phyloP scores from a whole-genome alignment of 2,329 filamentous ascomycete genomes.

The Metarhizium anisopliae region DNA sequence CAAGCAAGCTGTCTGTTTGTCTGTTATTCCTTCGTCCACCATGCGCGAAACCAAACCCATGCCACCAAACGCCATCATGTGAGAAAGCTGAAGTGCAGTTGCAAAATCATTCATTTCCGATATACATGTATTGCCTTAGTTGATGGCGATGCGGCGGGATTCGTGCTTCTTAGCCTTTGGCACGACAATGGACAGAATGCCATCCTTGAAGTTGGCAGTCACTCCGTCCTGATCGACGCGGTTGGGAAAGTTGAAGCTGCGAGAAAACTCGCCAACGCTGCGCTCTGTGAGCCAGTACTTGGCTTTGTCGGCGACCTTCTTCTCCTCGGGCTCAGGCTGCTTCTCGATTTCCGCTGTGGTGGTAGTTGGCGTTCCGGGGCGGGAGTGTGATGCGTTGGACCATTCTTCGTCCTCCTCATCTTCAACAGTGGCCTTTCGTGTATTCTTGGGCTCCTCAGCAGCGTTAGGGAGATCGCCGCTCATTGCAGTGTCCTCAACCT shows the following conservation, averaged over 20 bases:
- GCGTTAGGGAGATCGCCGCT: constrained; percentile 32
- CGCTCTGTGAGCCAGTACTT: constrained; percentile 68
- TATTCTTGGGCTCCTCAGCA: constrained; percentile 26
- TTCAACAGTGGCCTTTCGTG: constrained; percentile 56
- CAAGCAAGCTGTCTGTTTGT: background rate
- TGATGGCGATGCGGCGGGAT: constrained; percentile 44
- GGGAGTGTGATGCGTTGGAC: constrained; percentile 10
- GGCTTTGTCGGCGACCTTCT: constrained; percentile 29
- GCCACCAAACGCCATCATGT: constrained; percentile 2
- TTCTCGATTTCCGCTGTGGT: constrained; percentile 14
- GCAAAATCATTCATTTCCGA: background rate
- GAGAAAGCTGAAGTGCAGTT: background rate
- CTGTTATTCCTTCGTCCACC: background rate
- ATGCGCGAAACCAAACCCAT: background rate
- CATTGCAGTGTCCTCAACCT: constrained; percentile 33
- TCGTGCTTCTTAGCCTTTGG: constrained; percentile 58
- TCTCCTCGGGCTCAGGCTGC: constrained; percentile 14
- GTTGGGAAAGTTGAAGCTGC: constrained; percentile 58
- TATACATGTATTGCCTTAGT: constrained; percentile 23
- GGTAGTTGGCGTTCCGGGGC: constrained; percentile 1
- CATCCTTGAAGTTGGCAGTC: constrained; percentile 53
- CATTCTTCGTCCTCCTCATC: constrained; percentile 39
- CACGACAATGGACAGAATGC: constrained; percentile 53
- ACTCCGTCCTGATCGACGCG: constrained; percentile 55
- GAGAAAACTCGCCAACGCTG: constrained; percentile 56